Evolutionary conservation across 352 stramenopile species (phyloP), one percentile per base, ranked within the genome.

Genomic region (Phytophthora aleatoria): DNA sequence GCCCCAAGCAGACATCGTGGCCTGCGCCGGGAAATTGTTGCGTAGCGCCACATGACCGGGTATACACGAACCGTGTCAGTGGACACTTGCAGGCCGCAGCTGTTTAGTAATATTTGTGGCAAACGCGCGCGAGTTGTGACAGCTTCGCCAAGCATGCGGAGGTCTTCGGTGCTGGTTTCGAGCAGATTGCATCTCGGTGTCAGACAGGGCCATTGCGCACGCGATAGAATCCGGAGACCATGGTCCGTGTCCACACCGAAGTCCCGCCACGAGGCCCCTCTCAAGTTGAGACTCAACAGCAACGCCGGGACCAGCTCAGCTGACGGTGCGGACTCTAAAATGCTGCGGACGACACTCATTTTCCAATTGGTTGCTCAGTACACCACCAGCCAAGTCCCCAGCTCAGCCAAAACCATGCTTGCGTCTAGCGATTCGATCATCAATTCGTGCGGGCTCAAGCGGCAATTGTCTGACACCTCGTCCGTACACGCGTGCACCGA

Each of bases 41-140:
- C n/a, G n/a, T n/a, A n/a, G n/a, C 39, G 56, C 36, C 41, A 39
- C 51, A 49, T 44, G 52, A 31, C 24, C 12, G 16, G 41, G n/a
- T 64, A 57, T 52, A 72, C 51, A 68, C 42, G 64, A 71, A 27
- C 45, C 5, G 44, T 20, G 50, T 65, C 57, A 61, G 57, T 51
- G 43, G 56, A 71, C 57, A 56, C 35, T 61, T 36, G 30, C 11
- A 15, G 12, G 6, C 35, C 10, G 33, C 63, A 43, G 50, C 57
- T 66, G 63, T 41, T 44, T 39, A 28, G 35, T 9, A 16, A 10
- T 50, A 28, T 54, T 66, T 71, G 57, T 67, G 63, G 63, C 50
- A 49, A 45, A 30, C 15, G 30, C 50, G 50, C 3, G 1, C 50
- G 36, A 61, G 50, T 67, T 57, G 57, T 71, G 57, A 71, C 57